These are phyloP conservation scores for Penicillium expansum DNA, from an alignment of 2,329 filamentous ascomycete genomes.

Conservation along the genomic window DNA sequence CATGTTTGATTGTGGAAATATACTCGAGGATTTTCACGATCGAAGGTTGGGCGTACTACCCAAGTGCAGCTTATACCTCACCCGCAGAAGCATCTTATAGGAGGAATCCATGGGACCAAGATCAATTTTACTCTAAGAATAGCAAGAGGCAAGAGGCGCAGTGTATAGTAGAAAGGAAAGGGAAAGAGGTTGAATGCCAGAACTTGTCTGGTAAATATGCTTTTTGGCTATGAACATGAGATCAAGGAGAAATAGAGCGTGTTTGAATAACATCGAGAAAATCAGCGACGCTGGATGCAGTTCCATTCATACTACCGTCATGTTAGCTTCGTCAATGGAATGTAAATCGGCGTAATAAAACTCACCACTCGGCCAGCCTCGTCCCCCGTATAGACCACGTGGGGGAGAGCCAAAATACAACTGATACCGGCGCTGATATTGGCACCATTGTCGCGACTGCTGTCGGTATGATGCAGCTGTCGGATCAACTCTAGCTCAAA, in stretches of 20 bases:
- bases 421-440: slow-evolving; percentile 68
- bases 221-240: not conserved
- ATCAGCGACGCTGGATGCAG: slow-evolving; percentile 51
- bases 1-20: not conserved
- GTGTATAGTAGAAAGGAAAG: not conserved
- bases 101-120: not conserved
- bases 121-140: not conserved
- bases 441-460: slow-evolving; percentile 58
- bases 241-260: not conserved
- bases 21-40: not conserved
- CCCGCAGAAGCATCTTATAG: not conserved
- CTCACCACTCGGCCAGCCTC: slow-evolving; percentile 86
- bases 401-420: slow-evolving; percentile 78
- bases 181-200: not conserved
- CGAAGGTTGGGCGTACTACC: too few species aligned
- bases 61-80: not conserved
- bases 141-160: not conserved
- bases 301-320: slow-evolving; percentile 55
- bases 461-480: slow-evolving; percentile 75
- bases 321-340: slow-evolving; percentile 18
- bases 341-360: not conserved
- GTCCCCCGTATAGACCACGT: slow-evolving; percentile 87
- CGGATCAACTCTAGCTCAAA: slow-evolving; percentile 80
- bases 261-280: not conserved
- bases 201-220: not conserved